Conservation (phyloP, 2,329 filamentous ascomycete genomes). For the Sporothrix phasma region DNA sequence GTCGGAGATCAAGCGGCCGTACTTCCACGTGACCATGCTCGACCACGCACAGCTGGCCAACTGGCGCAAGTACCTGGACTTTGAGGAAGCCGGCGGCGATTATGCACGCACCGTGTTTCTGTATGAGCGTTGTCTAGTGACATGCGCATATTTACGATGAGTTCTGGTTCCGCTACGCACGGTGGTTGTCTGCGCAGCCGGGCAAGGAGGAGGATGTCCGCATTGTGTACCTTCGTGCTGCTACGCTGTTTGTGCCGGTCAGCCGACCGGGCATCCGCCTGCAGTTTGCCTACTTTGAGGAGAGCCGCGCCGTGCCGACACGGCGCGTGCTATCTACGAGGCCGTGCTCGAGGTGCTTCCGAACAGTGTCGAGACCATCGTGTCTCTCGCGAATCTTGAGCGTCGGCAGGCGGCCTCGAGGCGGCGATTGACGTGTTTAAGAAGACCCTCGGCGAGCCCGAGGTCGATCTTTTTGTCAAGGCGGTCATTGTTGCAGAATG, state of each 20-base stretch:
- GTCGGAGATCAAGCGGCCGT: slow-evolving; percentile 86
- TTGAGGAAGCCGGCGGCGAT: slow-evolving; percentile 79
- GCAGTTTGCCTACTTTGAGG: slow-evolving; percentile 91
- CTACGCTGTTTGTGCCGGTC: slow-evolving; percentile 76
- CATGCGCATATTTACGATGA: slow-evolving; percentile 92
- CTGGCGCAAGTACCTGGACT: slow-evolving; percentile 95
- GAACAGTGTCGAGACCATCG: slow-evolving; percentile 75
- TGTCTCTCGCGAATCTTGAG: slow-evolving; percentile 78
- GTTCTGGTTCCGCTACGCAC: slow-evolving; percentile 93
- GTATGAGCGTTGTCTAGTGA: slow-evolving; percentile 89
- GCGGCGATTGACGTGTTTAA: slow-evolving; percentile 78
- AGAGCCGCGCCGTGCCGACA: slow-evolving; percentile 65
- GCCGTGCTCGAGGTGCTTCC: slow-evolving; percentile 69
- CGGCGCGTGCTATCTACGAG: slow-evolving; percentile 76
- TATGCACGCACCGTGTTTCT: slow-evolving; percentile 67
- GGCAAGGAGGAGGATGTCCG: slow-evolving; percentile 82
- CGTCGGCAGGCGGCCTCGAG: slow-evolving; percentile 72
- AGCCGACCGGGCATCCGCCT: slow-evolving; percentile 74
- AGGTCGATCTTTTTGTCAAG: slow-evolving; percentile 69
- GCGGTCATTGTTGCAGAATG: slow-evolving; percentile 81
- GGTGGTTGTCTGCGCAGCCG: slow-evolving; percentile 79
- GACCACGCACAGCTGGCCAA: slow-evolving; percentile 76
- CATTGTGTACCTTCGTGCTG: slow-evolving; percentile 82
- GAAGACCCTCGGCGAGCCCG: slow-evolving; percentile 62
- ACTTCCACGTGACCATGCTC: slow-evolving; percentile 91